Evolutionary conservation across 2,329 filamentous ascomycete genomes (phyloP), one percentile per base, ranked within the genome.

Genomic region (Acrocalymma vagum): DNA sequence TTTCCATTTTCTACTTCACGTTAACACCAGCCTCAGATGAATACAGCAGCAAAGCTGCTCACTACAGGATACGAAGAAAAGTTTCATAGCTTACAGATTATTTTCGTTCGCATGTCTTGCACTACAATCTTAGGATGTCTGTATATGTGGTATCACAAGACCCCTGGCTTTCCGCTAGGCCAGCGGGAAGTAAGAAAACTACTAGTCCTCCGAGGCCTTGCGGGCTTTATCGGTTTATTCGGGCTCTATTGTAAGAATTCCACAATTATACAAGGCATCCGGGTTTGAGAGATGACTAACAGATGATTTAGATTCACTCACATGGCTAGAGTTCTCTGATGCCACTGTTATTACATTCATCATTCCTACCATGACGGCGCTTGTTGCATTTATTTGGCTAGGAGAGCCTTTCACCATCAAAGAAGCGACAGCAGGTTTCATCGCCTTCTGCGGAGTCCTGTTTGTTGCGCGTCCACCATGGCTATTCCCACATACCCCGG

Each of bases 341-440:
- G 89, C 90, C 1, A 93, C 88, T 0, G 90, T 95, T 20, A 85
- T 95, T 32, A 92, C 88, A 7, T 96, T 95, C 63, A 77, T 95
- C 6, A 82, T 86, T 0, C 91, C 90, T 0, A 86, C 86, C 6
- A 77, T 94, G 11, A 82, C 88, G 7, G 88, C 88, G 32, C 87
- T 90, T 65, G 79, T 86, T n/a, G 94, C 89, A 63, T 90, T 87
- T 27, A 70, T 91, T 25, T 73, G 90, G 33, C 76, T 85, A 20
- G 81, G 82, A 31, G 88, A 95, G 55, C 86, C 86, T 0, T 95
- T 91, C 60, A 88, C 87, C 2, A 76, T 81, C 17, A 79, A 80
- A n/a, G 89, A 95, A 65, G 86, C 89, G 60, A 72, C 91, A 3
- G 90, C 87, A 0, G 87, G 82, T 0, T 57, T 90, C 1, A 67